Base-by-base conservation (phyloP, 2,329 filamentous ascomycete genomes). In the Boeremia exigua region DNA sequence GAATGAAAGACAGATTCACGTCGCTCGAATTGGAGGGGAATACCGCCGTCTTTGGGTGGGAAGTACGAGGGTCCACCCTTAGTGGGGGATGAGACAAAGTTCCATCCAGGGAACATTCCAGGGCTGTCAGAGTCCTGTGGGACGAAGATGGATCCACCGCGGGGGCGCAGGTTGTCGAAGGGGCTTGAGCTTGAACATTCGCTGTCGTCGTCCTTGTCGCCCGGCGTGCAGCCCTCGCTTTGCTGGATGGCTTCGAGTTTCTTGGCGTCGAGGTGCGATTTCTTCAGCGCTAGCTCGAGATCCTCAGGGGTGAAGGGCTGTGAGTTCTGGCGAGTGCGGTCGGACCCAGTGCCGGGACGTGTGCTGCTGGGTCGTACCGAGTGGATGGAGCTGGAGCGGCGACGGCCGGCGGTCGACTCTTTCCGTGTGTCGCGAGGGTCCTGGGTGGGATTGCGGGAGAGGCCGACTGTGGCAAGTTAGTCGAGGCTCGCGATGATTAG, bases 291-390 rank as follows among this genome's bases (percentile, higher is more conserved):
- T 8, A 77, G 63, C 37, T 76, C 75, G 40, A 82, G 72, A 27
- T 81, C 78, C 46, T 79, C 76, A 25, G 77, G 71, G 2, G 78
- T 74, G 59, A 81, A 82, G 1, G 76, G 76, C 23, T 65, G 62
- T 60, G 68, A 69, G n/a, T 70, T 50, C 15, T 67, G 67, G 10
- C 63, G 67, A 17, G 56, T 70, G 52, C 65, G 67, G 29, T 67
- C 68, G 12, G 63, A 71, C 39, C 59, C 66, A 27, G 65, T 68
- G 27, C 54, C 67, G 7, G 66, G 71, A 28, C 66, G 67, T 30
- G 67, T 70, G 36, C 51, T 49, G 44, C 43, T 38, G 27, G 52
- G 61, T 38, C 56, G 46, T 7, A 62, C 62, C 6, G 69, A 70
- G 27, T 59, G 49, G 8, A 64, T 59, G 7, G 69, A 70, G 56